Evolutionary conservation across 495 filamentous ascomycete genomes (phyloP).

Genomic region (Xylaria palmicola): DNA sequence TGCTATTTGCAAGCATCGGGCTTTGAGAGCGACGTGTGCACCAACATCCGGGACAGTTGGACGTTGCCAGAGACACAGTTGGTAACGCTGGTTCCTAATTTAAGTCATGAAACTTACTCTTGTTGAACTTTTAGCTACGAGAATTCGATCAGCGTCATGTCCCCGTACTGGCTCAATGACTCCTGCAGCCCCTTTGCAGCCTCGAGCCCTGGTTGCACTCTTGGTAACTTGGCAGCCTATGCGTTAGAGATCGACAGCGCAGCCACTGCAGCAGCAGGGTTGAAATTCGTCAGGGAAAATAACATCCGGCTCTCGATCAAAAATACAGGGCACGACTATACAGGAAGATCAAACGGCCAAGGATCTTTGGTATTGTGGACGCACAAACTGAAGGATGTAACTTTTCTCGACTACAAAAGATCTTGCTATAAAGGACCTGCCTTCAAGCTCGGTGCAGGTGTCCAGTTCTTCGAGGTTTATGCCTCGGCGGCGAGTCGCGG

Average conservation of each 20-base stretch:
- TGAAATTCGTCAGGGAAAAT: slow-evolving; percentile 43
- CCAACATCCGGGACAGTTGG: background rate
- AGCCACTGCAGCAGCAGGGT: slow-evolving; percentile 33
- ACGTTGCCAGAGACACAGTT: background rate
- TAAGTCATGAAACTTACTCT: no score
- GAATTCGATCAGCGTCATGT: slow-evolving; percentile 37
- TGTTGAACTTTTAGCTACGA: background rate
- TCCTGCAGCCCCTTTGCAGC: slow-evolving; percentile 55
- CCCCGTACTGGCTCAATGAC: slow-evolving; percentile 45
- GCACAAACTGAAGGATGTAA: slow-evolving; percentile 51
- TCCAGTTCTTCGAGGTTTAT: slow-evolving; percentile 48
- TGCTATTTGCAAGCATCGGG: background rate
- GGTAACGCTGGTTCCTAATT: no score
- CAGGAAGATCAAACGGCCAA: slow-evolving; percentile 45
- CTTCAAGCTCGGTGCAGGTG: slow-evolving; percentile 54
- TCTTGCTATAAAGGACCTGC: slow-evolving; percentile 42
- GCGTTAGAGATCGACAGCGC: slow-evolving; percentile 43
- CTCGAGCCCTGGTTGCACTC: slow-evolving; percentile 41
- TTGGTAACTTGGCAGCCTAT: slow-evolving; percentile 56
- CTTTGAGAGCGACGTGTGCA: background rate
- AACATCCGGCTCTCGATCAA: slow-evolving; percentile 39
- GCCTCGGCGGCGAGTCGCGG: no score
- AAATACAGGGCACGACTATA: slow-evolving; percentile 43
- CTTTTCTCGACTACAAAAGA: slow-evolving; percentile 33
- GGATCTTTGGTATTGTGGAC: slow-evolving; percentile 59